These are phyloP conservation scores for Leptoxyphium fumago DNA, from an alignment of 2,329 filamentous ascomycete species.

Conservation along the genomic window DNA sequence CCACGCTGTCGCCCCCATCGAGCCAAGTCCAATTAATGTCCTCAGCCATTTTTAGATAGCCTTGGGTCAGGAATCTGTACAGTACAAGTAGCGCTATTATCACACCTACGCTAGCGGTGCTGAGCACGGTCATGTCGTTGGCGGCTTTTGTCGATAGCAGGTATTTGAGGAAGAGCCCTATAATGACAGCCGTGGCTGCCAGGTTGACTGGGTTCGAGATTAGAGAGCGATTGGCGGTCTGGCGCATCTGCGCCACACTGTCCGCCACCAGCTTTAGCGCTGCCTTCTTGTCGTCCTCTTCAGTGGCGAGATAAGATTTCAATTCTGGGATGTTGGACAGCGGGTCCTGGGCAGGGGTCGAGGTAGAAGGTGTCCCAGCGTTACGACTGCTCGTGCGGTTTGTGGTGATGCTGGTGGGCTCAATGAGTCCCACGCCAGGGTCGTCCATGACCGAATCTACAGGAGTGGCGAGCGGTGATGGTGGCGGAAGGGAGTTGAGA, in stretches of 20 bases:
- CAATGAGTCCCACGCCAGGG: background rate
- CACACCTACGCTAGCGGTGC: slow-evolving; percentile 45
- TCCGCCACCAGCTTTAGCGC: slow-evolving; percentile 64
- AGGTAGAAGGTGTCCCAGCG: slow-evolving; percentile 7
- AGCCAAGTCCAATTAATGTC: slow-evolving; percentile 49
- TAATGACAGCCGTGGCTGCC: slow-evolving; percentile 21
- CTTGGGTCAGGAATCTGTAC: slow-evolving; percentile 44
- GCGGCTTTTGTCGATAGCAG: slow-evolving; percentile 23
- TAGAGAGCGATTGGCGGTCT: slow-evolving; percentile 48
- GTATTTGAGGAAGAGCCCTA: slow-evolving; percentile 25
- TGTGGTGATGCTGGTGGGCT: background rate
- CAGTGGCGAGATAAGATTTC: slow-evolving; percentile 38
- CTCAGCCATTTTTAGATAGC: slow-evolving; percentile 51
- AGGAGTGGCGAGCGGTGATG: slow-evolving; percentile 25
- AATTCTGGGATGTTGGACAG: slow-evolving; percentile 48
- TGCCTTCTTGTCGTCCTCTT: slow-evolving; percentile 46
- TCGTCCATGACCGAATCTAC: slow-evolving; percentile 8
- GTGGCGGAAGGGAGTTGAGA: slow-evolving; percentile 37
- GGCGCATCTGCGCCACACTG: slow-evolving; percentile 68
- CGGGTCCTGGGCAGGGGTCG: slow-evolving; percentile 15
- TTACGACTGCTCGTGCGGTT: background rate
- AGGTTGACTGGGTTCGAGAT: slow-evolving; percentile 45
- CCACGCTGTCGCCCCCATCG: slow-evolving; percentile 18
- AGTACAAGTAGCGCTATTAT: slow-evolving; percentile 48
- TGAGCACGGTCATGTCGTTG: slow-evolving; percentile 38